Base-by-base conservation (phyloP, 1,284 basidiomycete species). In the Rhizopogon hawkerae region DNA sequence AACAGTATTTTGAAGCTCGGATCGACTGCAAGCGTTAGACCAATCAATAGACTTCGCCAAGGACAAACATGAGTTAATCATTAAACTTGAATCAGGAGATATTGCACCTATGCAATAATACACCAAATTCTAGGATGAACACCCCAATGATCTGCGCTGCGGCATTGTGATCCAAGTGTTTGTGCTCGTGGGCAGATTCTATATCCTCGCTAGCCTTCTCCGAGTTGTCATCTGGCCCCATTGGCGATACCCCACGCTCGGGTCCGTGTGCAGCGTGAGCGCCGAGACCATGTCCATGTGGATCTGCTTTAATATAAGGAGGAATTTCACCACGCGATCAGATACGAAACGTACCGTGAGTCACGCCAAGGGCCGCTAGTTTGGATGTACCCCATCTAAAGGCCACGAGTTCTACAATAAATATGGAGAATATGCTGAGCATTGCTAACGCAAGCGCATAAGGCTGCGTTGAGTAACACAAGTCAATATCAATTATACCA, bases 11-110 rank as follows among this genome's bases (percentile, higher is more conserved):
- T 87, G 69, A 98, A 98, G 43, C 79, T 64, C 23, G 78, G 69
- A 59, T 88, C 81, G 31, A 95, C 91, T 16, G 92, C 93, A 41
- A 98, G 81, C 0, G 95, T 98, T 21, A 98, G 71, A 1, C 95
- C 95, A 58, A 98, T 92, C 56, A 98, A 78, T 37, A 97, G 63
- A 60, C 83, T 83, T 43, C 2, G 5, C 29, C 13, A 21, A 42
- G 3, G 18, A 29, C 23, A 10, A 35, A 7, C 4, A 3, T 31
- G 21, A 39, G 21, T 61, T 11, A 55, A 35, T 0, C 26, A 16
- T 14, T 34, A 2, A n/a, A 16, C 11, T 2, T 11, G 5, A 3
- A 0, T 14, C 16, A 33, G 34, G 35, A 11, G 41, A n/a, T 29
- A 39, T 2, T 60, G 46, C 38, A 74, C 78, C 79, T 87, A 64